A percentile compares a stretch with the other conserved stretches of the same genome.
phyloP scores from a whole-genome alignment of 2,329 filamentous ascomycete species.

The Hypoxylon sp. region DNA sequence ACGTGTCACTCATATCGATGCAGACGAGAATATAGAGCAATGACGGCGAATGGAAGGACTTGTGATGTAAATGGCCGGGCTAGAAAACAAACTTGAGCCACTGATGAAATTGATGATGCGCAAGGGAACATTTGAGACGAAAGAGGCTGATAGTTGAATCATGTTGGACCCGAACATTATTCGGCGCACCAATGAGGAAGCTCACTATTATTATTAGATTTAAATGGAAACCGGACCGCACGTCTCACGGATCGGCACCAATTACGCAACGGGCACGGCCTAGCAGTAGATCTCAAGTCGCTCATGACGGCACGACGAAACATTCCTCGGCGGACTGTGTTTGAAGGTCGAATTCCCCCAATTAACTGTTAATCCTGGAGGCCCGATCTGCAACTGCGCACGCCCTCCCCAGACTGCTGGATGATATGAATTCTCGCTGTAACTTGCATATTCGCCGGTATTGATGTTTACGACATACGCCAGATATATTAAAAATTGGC shows the following conservation, averaged over 20 bases:
- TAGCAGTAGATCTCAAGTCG: constrained; percentile 33
- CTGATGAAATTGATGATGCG: constrained; percentile 38
- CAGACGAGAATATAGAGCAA: constrained; percentile 8
- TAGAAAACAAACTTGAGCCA: constrained; percentile 15
- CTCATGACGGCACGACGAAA: constrained; percentile 40
- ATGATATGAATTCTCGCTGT: constrained; percentile 12
- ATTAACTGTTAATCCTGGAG: constrained; percentile 1
- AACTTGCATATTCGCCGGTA: constrained; percentile 6
- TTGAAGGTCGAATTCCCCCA: constrained; percentile 24
- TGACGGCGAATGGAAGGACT: constrained; percentile 4
- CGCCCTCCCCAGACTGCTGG: constrained; percentile 8
- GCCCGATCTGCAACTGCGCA: constrained; percentile 17
- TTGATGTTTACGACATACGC: constrained; percentile 12
- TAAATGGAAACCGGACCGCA: constrained; percentile 28
- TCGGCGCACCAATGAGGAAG: constrained; percentile 34
- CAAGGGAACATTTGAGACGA: constrained; percentile 22
- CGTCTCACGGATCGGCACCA: constrained; percentile 37
- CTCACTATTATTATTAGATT: constrained; percentile 26
- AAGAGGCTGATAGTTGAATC: constrained; percentile 32
- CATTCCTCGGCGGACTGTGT: constrained; percentile 15
- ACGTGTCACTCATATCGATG: constrained; percentile 19
- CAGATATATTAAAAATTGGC: constrained; percentile 35
- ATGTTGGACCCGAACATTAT: constrained; percentile 21
- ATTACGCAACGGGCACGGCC: constrained; percentile 41
- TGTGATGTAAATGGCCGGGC: constrained; percentile 34